These are phyloP conservation scores for Sclerotinia trifoliorum DNA, from an alignment of 2,329 filamentous ascomycete genomes.

Conservation along the genomic window DNA sequence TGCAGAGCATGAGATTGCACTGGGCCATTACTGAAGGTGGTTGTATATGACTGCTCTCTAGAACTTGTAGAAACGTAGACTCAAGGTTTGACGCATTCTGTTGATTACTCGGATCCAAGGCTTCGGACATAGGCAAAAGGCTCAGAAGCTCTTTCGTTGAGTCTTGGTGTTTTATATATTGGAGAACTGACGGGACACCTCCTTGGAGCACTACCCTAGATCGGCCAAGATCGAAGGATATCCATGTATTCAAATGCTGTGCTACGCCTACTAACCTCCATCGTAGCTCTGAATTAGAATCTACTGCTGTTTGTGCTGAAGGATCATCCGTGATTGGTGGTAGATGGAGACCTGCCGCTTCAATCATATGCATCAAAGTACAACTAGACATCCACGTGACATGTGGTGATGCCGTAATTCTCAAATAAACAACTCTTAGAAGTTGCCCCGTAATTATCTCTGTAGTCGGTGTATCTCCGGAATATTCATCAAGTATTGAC, in stretches of 20 bases:
- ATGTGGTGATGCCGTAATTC: constrained; percentile 32
- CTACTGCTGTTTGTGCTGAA: not conserved
- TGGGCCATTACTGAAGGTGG: constrained; percentile 17
- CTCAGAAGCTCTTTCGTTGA: constrained; percentile 20
- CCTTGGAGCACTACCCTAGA: constrained; percentile 17
- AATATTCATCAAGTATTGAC: constrained; percentile 24
- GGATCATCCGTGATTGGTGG: constrained; percentile 22
- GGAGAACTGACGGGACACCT: not conserved
- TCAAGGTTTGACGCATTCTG: constrained; percentile 1
- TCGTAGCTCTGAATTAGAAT: constrained; percentile 8
- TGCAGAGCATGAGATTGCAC: constrained; percentile 20
- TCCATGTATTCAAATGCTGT: constrained; percentile 20
- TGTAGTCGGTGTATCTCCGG: constrained; percentile 23
- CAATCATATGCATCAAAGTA: constrained; percentile 32
- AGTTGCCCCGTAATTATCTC: constrained; percentile 32
- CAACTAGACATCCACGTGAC: constrained; percentile 33
- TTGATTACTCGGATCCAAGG: constrained; percentile 14
- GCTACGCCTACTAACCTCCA: constrained; percentile 16
- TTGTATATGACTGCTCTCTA: constrained; percentile 4
- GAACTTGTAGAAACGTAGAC: constrained; percentile 1
- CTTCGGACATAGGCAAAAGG: constrained; percentile 17
- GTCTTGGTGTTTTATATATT: constrained; percentile 4
- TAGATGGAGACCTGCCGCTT: constrained; percentile 34
- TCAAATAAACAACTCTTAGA: constrained; percentile 31
- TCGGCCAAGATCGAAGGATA: constrained; percentile 18